A percentile compares a stretch with the other conserved stretches of the same genome.
phyloP scores from a whole-genome alignment of 2,329 filamentous ascomycete genomes.

The Lasiodiplodia gonubiensis region DNA sequence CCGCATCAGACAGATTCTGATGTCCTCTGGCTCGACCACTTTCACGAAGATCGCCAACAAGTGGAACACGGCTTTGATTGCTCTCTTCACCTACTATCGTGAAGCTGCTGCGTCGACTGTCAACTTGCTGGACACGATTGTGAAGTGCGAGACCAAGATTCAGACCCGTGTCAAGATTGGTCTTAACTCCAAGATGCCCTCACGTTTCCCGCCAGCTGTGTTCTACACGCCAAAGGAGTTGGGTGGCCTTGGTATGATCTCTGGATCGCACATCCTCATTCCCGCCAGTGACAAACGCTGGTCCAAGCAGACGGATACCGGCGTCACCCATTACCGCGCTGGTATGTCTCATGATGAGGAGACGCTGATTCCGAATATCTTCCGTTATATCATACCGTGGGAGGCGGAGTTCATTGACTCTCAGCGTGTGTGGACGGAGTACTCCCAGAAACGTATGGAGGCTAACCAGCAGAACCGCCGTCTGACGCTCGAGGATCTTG shows the following conservation, averaged over 20 bases:
- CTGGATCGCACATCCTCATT: conserved; percentile 95
- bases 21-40: conserved; percentile 98
- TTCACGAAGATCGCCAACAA: conserved; percentile 99
- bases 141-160: conserved; percentile 99
- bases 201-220: conserved; percentile 94
- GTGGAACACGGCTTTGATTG: conserved; percentile 98
- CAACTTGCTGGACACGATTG: conserved; percentile 91
- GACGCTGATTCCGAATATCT: conserved; percentile 97
- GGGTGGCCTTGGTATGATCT: conserved; percentile 98
- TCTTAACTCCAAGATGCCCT: conserved; percentile 99
- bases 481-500: conserved; percentile 91
- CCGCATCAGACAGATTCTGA: conserved; percentile 95
- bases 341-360: conserved; percentile 99
- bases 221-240: conserved; percentile 99
- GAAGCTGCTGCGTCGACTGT: conserved; percentile 97
- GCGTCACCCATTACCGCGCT: conserved; percentile 93
- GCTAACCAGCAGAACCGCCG: conserved; percentile 97
- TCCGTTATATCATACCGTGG: conserved; percentile 99
- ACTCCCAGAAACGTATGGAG: conserved; percentile 95
- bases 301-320: conserved; percentile 97
- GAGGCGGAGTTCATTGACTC: conserved; percentile 99
- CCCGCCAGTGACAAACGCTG: conserved; percentile 97
- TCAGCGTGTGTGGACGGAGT: conserved; percentile 98
- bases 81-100: conserved; percentile 97
- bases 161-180: conserved; percentile 99